Evolutionary conservation across 2,329 filamentous ascomycete species (phyloP), one percentile per base, ranked within the genome.

Genomic region (Emydomyces testavorans): DNA sequence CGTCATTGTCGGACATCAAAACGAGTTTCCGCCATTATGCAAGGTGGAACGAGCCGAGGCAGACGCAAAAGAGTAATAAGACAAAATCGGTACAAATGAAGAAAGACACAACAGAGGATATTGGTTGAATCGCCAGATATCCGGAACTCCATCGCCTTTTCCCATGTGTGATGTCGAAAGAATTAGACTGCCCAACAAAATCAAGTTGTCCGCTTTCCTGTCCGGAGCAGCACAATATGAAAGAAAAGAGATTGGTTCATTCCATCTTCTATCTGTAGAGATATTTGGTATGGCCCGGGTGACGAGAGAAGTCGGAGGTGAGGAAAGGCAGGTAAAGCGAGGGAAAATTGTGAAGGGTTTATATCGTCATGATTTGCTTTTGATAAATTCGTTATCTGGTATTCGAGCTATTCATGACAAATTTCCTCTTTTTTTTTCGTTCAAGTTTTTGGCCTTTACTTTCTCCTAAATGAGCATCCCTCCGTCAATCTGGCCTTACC

Each of bases 381-480:
- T 63, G 39, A 49, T 39, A 38, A 23, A 29, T 36, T 48, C 31
- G 37, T 48, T 42, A 42, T 43, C 45, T 47, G 45, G 45, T 39
- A 39, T 39, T 47, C 35, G 35, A 37, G 38, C 37, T 48, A 42
- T 42, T 36, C 57, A 59, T 62, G 55, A 52, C 50, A 39, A 31
- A 41, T 39, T 44, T 29, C 18, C 23, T 7, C 34, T 24, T 43
- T 28, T 48, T 51, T 49, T 41, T 50, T 41, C 18, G 36, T 40
- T 35, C 44, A 37, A 23, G n/a, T 40, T 29, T 48, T 45, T 39
- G 29, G 23, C 50, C 23, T 66, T 59, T 96, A 98, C 90, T 98
- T 98, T 79, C 89, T 89, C 78, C 92, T 84, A 87, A 98, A 98
- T 71, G 92, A 96, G 86, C 92, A 98, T 72, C 92, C 92, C 83